These are phyloP conservation scores for Aspergillus piperis DNA, from an alignment of 2,329 filamentous ascomycete genomes.

Conservation along the genomic window DNA sequence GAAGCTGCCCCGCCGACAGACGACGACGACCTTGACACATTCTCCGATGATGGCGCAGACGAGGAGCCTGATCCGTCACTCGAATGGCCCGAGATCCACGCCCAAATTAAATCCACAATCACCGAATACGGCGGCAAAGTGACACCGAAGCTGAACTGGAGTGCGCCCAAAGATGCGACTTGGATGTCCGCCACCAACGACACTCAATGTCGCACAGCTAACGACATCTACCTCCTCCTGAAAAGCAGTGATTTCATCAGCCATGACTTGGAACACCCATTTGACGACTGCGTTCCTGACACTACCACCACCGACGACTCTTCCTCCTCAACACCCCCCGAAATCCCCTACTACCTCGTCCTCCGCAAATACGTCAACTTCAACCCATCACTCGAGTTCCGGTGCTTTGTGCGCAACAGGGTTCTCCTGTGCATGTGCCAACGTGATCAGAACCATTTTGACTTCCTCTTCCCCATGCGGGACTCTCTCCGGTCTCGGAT, in stretches of 20 bases:
- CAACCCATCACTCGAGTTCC: conserved; percentile 89
- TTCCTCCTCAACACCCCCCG: conserved; percentile 25
- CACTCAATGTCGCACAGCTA: conserved; percentile 83
- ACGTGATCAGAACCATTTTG: conserved; percentile 86
- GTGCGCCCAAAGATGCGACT: conserved; percentile 89
- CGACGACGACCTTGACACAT: conserved; percentile 54
- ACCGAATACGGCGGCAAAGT: conserved; percentile 80
- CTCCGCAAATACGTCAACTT: conserved; percentile 85
- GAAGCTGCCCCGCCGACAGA: conserved; percentile 40
- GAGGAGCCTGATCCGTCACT: conserved; percentile 58
- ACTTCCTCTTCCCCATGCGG: conserved; percentile 72
- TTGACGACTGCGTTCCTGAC: conserved; percentile 67
- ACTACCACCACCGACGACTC: conserved; percentile 9
- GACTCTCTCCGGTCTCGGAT: conserved; percentile 69
- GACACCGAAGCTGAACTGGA: conserved; percentile 96
- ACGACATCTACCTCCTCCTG: conserved; percentile 89
- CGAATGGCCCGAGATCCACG: conserved; percentile 70
- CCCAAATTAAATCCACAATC: conserved; percentile 74
- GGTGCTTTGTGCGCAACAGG: conserved; percentile 87
- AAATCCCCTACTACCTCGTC: conserved; percentile 76
- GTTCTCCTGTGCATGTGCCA: conserved; percentile 82
- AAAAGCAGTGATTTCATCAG: conserved; percentile 95
- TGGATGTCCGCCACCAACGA: conserved; percentile 89
- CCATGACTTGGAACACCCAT: conserved; percentile 90
- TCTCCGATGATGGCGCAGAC: conserved; percentile 57